Conservation (phyloP, 441 rosid genomes). For the Pelargonium fulgidum region DNA sequence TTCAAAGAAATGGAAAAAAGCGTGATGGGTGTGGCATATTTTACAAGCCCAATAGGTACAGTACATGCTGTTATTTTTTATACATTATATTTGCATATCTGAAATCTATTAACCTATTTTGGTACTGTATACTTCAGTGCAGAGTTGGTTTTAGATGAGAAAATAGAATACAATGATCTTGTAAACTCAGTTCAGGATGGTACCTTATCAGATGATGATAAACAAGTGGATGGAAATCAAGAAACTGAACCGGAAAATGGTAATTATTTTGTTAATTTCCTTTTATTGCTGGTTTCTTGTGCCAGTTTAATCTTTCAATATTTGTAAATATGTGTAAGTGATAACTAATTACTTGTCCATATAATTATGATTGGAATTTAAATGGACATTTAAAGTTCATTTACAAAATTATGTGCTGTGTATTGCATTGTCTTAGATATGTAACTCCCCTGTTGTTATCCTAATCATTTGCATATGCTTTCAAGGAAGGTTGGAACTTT, state of each 20-base stretch:
- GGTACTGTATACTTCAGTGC: constrained; percentile 52
- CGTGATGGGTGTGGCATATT: constrained; percentile 92
- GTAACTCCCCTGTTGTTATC: too few species aligned
- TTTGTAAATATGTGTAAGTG: too few species aligned
- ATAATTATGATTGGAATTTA: too few species aligned
- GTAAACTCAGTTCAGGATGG: constrained; percentile 41
- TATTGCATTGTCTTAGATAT: too few species aligned
- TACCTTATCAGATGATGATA: constrained; percentile 22
- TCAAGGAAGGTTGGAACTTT: not conserved
- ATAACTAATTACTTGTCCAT: too few species aligned
- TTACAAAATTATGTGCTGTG: too few species aligned
- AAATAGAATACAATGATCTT: constrained; percentile 85
- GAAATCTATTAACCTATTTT: constrained; percentile 12
- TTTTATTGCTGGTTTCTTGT: constrained; percentile 9
- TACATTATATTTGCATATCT: not conserved
- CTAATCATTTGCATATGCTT: not conserved
- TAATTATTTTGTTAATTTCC: constrained; percentile 21
- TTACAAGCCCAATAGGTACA: constrained; percentile 62
- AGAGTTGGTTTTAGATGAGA: constrained; percentile 63
- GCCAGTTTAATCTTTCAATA: not conserved
- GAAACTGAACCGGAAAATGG: constrained; percentile 36
- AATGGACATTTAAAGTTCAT: too few species aligned
- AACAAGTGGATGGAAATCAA: constrained; percentile 28
- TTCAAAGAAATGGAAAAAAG: constrained; percentile 79
- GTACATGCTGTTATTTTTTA: constrained; percentile 2